Conservation (phyloP, 805 yeast genomes). For the Dipodascopsis tothii region DNA sequence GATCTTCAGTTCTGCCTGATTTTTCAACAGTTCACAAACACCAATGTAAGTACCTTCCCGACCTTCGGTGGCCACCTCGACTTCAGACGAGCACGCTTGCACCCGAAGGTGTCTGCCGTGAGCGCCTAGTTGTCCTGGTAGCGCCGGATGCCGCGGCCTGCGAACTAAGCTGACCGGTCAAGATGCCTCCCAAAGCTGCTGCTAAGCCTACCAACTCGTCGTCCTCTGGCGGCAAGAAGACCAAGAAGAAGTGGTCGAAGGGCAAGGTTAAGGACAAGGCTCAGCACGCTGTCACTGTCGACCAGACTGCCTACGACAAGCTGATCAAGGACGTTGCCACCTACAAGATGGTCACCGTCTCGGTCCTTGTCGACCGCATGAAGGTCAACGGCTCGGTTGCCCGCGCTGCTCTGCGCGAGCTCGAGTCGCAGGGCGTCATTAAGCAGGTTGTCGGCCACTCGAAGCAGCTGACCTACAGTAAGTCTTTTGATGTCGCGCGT, state of each 20-base stretch:
- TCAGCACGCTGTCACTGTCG: conserved; percentile 92
- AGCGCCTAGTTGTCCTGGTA: too few species aligned
- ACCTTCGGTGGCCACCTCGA: too few species aligned
- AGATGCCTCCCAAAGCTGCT: conserved; percentile 21
- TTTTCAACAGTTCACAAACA: too few species aligned
- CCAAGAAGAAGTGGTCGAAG: conserved; percentile 99
- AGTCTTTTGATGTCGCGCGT: conserved; percentile 25
- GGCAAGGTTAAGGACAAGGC: conserved; percentile 99
- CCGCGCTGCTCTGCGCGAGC: conserved; percentile 93
- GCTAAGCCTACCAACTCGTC: conserved; percentile 17
- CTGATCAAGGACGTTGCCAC: conserved; percentile 98
- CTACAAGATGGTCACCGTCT: conserved; percentile 95
- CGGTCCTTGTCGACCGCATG: conserved; percentile 97
- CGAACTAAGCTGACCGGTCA: background rate
- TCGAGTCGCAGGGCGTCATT: conserved; percentile 91
- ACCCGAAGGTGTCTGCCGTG: too few species aligned
- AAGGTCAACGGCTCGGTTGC: conserved; percentile 99
- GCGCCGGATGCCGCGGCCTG: too few species aligned
- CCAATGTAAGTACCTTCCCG: too few species aligned
- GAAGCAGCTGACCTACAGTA: conserved; percentile 92
- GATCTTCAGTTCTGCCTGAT: too few species aligned
- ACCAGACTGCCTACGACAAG: conserved; percentile 98
- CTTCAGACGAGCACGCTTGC: too few species aligned
- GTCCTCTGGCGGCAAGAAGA: conserved; percentile 23
- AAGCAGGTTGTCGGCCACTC: conserved; percentile 91